Base-by-base conservation (phyloP, 371 early-diverging fungal genomes). In the Mucor irregularis region DNA sequence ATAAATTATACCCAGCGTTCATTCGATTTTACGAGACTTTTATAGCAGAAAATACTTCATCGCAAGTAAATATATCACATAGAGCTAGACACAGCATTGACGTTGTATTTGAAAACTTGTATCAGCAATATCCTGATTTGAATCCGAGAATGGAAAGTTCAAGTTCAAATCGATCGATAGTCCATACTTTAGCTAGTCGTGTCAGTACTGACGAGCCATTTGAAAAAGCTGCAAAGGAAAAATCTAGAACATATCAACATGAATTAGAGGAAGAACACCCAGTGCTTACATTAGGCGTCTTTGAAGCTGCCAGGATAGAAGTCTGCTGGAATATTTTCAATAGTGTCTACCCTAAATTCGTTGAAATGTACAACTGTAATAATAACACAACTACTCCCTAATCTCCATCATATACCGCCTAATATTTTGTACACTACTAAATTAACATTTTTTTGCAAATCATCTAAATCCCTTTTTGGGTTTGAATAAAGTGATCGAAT, bases 321-420 rank as follows among this genome's bases (percentile, higher is more conserved):
- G 70, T 74, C 2, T 74, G 69, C 33, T 77, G 74, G 78, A 74
- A 74, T 52, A 68, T 77, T 4, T 77, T 74, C 43, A 64, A 61
- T 16, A 66, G 71, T 26, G 64, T 74, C 4, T 74, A 68, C 38
- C 74, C 73, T 8, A 74, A 74, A 45, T 48, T 69, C 28, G 56
- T 69, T 21, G 58, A 62, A 5, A 54, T 52, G 37, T 54, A 61
- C 30, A 44, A 39, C 37, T 8, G 5, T 8, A 33, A 21, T 21
- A 14, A 44, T 26, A 34, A 4, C 35, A 34, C n/a, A n/a, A n/a
- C n/a, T n/a, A n/a, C n/a, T n/a, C n/a, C n/a, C n/a, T n/a, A n/a
- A n/a, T n/a, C n/a, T n/a, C n/a, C n/a, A n/a, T n/a, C n/a, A n/a
- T n/a, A n/a, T n/a, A n/a, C n/a, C n/a, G n/a, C n/a, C n/a, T n/a